Evolutionary conservation across 192 early-diverging fungal species (phyloP).

Genomic region (Coemansia erecta): DNA sequence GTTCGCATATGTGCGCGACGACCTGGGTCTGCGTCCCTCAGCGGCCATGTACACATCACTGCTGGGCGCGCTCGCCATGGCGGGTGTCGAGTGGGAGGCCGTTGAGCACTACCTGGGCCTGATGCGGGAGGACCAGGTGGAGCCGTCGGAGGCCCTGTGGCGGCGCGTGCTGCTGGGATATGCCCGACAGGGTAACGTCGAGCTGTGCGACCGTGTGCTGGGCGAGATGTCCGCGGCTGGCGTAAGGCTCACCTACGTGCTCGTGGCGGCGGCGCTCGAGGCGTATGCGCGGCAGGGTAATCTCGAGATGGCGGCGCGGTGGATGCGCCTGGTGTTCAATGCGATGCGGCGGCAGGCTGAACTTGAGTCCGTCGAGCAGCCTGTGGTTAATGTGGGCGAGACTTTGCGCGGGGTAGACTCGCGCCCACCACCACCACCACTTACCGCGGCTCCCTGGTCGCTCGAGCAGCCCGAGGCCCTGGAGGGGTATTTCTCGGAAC

Average conservation of each 20-base stretch:
- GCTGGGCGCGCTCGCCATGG: conserved; percentile 26
- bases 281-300: conserved; percentile 29
- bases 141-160: conserved; percentile 23
- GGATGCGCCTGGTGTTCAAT: conserved; percentile 28
- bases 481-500: conserved; percentile 21
- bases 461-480: conserved; percentile 30
- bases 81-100: conserved; percentile 11
- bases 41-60: conserved; percentile 39
- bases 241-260: conserved; percentile 15
- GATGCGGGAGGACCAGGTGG: conserved; percentile 33
- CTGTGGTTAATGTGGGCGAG: conserved; percentile 16
- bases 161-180: conserved; percentile 36
- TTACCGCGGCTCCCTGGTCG: conserved; percentile 5
- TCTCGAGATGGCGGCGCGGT: conserved; percentile 37
- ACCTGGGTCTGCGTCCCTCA: conserved; percentile 29
- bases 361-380: conserved; percentile 6
- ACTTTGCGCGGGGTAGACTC: conserved; percentile 1
- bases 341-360: conserved; percentile 20
- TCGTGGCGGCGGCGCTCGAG: conserved; percentile 32
- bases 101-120: conserved; percentile 20
- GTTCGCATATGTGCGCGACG: conserved; percentile 34
- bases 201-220: conserved; percentile 30
- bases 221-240: conserved; percentile 16
- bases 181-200: conserved; percentile 24
- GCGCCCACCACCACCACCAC: background rate